Conservation (phyloP, 225 moss, liverwort and hornwort species). For the Climacium dendroides region DNA sequence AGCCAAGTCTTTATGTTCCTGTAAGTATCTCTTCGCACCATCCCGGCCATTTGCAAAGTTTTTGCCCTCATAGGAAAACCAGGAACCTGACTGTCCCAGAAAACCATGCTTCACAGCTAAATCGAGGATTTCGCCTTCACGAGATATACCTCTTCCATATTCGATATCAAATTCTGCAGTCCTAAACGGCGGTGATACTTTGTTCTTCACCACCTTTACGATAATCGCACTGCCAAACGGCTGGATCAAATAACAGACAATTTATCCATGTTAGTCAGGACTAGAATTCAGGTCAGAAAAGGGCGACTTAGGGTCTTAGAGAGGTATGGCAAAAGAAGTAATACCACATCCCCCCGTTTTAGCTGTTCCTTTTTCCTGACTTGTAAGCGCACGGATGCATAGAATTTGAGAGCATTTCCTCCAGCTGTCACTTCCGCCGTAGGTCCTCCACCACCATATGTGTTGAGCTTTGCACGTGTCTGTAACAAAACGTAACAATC, state of each 20-base stretch:
- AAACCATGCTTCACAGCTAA: slow-evolving; percentile 37
- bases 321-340: neutral
- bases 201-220: slow-evolving; percentile 75
- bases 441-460: slow-evolving; percentile 44
- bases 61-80: slow-evolving; percentile 46
- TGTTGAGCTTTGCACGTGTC: slow-evolving; percentile 46
- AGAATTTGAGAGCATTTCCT: slow-evolving; percentile 79
- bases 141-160: slow-evolving; percentile 65
- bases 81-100: slow-evolving; percentile 52
- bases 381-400: slow-evolving; percentile 71
- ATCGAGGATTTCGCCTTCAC: slow-evolving; percentile 65
- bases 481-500: neutral
- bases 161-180: slow-evolving; percentile 79
- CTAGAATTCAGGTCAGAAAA: neutral
- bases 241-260: slow-evolving; percentile 16
- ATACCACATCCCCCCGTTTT: slow-evolving; percentile 66
- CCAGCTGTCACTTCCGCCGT: slow-evolving; percentile 63
- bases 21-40: slow-evolving; percentile 50
- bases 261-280: neutral
- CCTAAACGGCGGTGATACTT: slow-evolving; percentile 73
- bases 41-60: slow-evolving; percentile 69
- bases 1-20: slow-evolving; percentile 37
- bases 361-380: slow-evolving; percentile 51
- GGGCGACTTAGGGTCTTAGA: neutral
- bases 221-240: slow-evolving; percentile 34